Conservation (phyloP, 768 basidiomycete species). For the Mycena vitilis region DNA sequence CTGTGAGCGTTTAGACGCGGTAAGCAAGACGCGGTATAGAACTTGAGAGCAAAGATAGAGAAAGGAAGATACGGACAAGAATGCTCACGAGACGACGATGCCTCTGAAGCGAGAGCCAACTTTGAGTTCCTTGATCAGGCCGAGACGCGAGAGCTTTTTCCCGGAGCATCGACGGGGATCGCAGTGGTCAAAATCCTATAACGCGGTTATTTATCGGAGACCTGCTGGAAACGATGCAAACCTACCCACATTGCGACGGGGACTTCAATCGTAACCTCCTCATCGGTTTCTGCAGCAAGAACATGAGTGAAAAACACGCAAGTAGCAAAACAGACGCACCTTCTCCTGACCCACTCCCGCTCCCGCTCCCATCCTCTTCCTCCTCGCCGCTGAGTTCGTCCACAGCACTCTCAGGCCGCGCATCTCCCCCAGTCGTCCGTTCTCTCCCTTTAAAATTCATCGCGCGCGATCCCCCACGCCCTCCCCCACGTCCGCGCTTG, state of each 20-base stretch:
- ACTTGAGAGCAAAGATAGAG: neutral
- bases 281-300: constrained; percentile 35
- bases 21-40: constrained; percentile 21
- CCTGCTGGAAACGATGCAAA: constrained; percentile 30
- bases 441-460: constrained; percentile 35
- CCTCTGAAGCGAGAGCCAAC: constrained; percentile 92
- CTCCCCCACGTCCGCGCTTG: constrained; percentile 53
- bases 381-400: constrained; percentile 58
- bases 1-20: constrained; percentile 50
- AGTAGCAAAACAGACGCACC: constrained; percentile 26
- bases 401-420: constrained; percentile 69
- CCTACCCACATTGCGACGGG: constrained; percentile 98
- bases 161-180: constrained; percentile 87
- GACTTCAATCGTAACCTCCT: constrained; percentile 59
- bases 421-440: constrained; percentile 43
- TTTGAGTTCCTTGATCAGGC: constrained; percentile 84
- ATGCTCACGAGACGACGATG: constrained; percentile 90
- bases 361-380: constrained; percentile 48
- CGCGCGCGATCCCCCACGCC: constrained; percentile 37
- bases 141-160: constrained; percentile 89
- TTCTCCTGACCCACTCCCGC: constrained; percentile 41
- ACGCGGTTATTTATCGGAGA: neutral
- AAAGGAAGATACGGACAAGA: constrained; percentile 11
- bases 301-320: constrained; percentile 2
- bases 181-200: constrained; percentile 96